Evolutionary conservation across 2,329 filamentous ascomycete genomes (phyloP).

Genomic region (Fusarium ramigenum): DNA sequence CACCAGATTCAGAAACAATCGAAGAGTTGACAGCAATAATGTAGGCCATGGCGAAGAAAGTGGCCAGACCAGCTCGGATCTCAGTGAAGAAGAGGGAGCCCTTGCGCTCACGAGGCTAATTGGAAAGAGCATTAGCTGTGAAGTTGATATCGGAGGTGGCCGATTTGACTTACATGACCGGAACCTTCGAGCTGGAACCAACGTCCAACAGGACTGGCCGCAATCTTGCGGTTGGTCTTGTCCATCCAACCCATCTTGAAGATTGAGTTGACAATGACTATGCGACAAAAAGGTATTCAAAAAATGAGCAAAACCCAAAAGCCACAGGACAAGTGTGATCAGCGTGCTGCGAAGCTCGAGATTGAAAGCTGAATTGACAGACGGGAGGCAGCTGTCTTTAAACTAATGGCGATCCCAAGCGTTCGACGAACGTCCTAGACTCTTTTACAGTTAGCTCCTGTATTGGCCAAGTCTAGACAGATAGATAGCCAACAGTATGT

Average conservation of each 20-base stretch:
- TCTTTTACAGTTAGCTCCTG: conserved; percentile 25
- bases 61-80: conserved; percentile 82
- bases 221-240: conserved; percentile 65
- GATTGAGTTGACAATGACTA: neutral
- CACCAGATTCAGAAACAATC: conserved; percentile 71
- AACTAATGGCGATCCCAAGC: conserved; percentile 4
- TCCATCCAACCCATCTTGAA: conserved; percentile 60
- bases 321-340: neutral
- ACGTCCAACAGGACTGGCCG: conserved; percentile 70
- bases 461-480: conserved; percentile 2
- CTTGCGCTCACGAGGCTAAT: conserved; percentile 74
- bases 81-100: conserved; percentile 84
- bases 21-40: conserved; percentile 64
- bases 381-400: conserved; percentile 24
- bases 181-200: conserved; percentile 85
- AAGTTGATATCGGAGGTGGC: neutral
- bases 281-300: conserved; percentile 6
- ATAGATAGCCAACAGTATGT: conserved; percentile 22
- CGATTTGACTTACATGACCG: conserved; percentile 72
- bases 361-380: neutral
- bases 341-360: conserved; percentile 1
- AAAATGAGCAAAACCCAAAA: conserved; percentile 11
- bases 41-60: conserved; percentile 74
- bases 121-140: neutral
- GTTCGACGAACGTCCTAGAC: conserved; percentile 10